Conservation (phyloP, 2,329 filamentous ascomycete species). For the Karstenula rhodostoma region DNA sequence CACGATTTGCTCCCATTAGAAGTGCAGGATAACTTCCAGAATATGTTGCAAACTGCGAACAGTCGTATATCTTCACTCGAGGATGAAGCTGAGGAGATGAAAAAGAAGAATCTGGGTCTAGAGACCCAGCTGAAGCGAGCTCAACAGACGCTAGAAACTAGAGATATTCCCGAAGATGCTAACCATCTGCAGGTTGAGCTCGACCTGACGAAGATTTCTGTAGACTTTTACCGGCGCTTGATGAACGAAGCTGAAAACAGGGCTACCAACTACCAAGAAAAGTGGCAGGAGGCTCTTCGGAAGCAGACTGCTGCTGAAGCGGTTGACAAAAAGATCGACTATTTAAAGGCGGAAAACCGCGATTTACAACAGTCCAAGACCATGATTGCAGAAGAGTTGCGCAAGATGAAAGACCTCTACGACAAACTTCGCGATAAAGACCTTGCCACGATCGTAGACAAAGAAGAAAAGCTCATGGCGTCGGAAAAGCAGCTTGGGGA, state of each 20-base stretch:
- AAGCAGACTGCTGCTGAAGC: conserved; percentile 8
- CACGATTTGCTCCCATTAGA: background rate
- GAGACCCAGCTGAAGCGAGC: conserved; percentile 3
- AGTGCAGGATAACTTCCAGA: background rate
- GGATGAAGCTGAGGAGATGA: background rate
- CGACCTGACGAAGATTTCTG: background rate
- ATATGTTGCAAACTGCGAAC: background rate
- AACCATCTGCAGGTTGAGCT: conserved; percentile 6
- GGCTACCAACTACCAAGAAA: conserved; percentile 7
- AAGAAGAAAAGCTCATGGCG: conserved; percentile 14
- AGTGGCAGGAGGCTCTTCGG: conserved; percentile 7
- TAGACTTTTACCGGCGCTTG: conserved; percentile 3
- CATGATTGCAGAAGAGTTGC: background rate
- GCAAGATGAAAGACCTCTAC: background rate
- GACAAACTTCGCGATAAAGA: background rate
- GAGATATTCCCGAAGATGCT: conserved; percentile 2
- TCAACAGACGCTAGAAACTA: conserved; percentile 3
- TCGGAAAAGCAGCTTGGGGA: conserved; percentile 8
- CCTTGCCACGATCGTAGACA: conserved; percentile 9
- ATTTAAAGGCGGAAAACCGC: conserved; percentile 8
- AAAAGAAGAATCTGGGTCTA: background rate
- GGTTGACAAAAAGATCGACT: conserved; percentile 1
- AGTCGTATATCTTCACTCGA: background rate
- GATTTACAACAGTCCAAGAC: conserved; percentile 2
- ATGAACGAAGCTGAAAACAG: conserved; percentile 8